Percentiles rank a stretch among this genome's conserved stretches.
phyloP scores from a whole-genome alignment of 2,329 filamentous ascomycete species.

The Xylaria sp. region DNA sequence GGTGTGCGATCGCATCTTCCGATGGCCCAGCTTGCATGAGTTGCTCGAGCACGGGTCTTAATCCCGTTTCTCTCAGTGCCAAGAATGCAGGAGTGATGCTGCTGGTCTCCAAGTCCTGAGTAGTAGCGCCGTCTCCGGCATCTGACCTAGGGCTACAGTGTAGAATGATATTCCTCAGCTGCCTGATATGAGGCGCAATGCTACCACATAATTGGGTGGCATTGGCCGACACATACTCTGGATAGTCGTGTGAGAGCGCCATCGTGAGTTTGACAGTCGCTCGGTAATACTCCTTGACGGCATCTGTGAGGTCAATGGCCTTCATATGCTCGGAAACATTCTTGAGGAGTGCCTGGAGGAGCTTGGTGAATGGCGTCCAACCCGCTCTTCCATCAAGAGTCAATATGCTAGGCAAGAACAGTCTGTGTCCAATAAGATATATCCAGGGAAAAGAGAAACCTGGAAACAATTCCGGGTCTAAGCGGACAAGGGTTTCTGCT shows the following conservation, averaged over 20 bases:
- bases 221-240: conserved; percentile 89
- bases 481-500: conserved; percentile 70
- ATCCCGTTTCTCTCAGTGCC: conserved; percentile 58
- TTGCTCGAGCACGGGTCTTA: conserved; percentile 65
- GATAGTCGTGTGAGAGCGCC: conserved; percentile 90
- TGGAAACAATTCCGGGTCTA: conserved; percentile 79
- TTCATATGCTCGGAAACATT: conserved; percentile 84
- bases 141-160: conserved; percentile 71
- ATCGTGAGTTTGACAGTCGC: conserved; percentile 82
- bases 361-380: conserved; percentile 76
- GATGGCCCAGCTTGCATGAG: conserved; percentile 66
- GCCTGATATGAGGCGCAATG: conserved; percentile 82
- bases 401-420: conserved; percentile 81
- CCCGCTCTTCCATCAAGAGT: conserved; percentile 69
- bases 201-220: conserved; percentile 81
- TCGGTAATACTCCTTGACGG: conserved; percentile 83
- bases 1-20: conserved; percentile 75
- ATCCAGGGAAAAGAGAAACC: conserved; percentile 88
- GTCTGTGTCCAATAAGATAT: conserved; percentile 79
- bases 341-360: conserved; percentile 73
- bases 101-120: conserved; percentile 43
- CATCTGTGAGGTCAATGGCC: conserved; percentile 68
- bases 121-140: conserved; percentile 72
- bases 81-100: conserved; percentile 22
- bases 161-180: conserved; percentile 87